Base-by-base conservation (phyloP, 345 rosid species). In the Citrus unshiu region DNA sequence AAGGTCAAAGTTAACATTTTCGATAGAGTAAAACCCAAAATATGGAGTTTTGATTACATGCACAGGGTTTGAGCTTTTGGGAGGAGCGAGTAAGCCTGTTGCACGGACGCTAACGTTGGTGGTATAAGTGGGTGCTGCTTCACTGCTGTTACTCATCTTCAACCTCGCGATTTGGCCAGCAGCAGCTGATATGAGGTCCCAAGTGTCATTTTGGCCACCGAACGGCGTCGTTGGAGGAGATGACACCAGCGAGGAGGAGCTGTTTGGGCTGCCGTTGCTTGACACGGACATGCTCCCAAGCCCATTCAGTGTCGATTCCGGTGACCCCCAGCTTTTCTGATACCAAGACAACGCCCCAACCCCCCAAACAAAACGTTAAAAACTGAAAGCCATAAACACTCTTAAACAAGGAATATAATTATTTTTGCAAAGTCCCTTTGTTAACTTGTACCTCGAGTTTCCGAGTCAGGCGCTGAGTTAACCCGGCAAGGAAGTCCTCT, bases 111-210 rank as follows among this genome's bases (percentile, higher is more conserved):
- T 58, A 43, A 51, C 14, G 57, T 46, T 63, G 72, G 72, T 40
- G 54, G 54, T 24, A n/a, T 25, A 54, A 18, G 70, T 84, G 29
- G 80, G 51, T 22, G 63, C 85, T 66, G 79, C 81, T 29, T 32
- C 35, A 3, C 37, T 9, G 10, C 27, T 10, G 27, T 81, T 64
- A 24, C 78, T 81, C 77, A 66, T 61, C 81, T 86, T 86, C 77
- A 93, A 70, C 83, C 90, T 87, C 24, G 94, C 96, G 10, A 93
- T 91, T 82, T 92, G 90, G 19, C 90, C 89, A 5, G 98, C 97
- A 18, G 93, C 98, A 7, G 92, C 93, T 6, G 83, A 85, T 3
- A 93, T 83, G 39, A 93, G 88, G 79, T 90, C 93, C 91, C 88
- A 82, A 2, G 91, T 80, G 76, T 83, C 85, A 37, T 86, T 81